Percentiles rank a stretch among this genome's conserved stretches.
phyloP scores from a whole-genome alignment of 306 rosid genomes.

The Casuarina equisetifolia region DNA sequence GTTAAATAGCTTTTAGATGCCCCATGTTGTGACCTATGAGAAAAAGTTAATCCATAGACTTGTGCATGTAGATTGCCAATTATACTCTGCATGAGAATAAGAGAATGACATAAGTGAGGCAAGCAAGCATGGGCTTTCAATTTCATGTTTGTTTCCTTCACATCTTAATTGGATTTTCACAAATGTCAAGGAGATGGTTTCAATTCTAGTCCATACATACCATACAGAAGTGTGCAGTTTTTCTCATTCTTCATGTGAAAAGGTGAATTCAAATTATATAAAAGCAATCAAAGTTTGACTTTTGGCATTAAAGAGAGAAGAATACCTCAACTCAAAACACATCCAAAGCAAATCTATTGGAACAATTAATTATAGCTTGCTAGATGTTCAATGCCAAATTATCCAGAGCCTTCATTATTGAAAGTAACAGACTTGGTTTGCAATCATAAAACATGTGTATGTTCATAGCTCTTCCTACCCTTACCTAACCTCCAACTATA shows the following conservation, averaged over 20 bases:
- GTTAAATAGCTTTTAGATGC: neutral
- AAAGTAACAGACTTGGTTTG: constrained; percentile 85
- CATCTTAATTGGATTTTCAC: no score
- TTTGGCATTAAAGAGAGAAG: constrained; percentile 19
- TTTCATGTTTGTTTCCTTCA: no score
- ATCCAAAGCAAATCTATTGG: constrained; percentile 93
- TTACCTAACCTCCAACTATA: constrained; percentile 81
- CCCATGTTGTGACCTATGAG: no score
- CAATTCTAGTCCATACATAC: neutral
- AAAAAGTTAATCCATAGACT: neutral
- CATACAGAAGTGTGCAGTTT: constrained; percentile 8
- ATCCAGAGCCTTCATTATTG: constrained; percentile 87
- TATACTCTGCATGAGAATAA: neutral
- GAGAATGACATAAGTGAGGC: neutral
- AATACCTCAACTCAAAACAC: constrained; percentile 92
- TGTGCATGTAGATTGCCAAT: neutral
- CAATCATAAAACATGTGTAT: constrained; percentile 96
- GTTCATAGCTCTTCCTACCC: constrained; percentile 93
- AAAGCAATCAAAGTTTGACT: constrained; percentile 5
- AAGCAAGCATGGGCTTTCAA: neutral
- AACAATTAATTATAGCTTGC: constrained; percentile 97
- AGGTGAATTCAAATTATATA: neutral
- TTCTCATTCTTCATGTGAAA: constrained; percentile 12
- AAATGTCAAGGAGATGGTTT: neutral
- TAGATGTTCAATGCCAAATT: constrained; percentile 89